Conservation (phyloP, 345 rosid genomes). For the Pistacia integerrima region DNA sequence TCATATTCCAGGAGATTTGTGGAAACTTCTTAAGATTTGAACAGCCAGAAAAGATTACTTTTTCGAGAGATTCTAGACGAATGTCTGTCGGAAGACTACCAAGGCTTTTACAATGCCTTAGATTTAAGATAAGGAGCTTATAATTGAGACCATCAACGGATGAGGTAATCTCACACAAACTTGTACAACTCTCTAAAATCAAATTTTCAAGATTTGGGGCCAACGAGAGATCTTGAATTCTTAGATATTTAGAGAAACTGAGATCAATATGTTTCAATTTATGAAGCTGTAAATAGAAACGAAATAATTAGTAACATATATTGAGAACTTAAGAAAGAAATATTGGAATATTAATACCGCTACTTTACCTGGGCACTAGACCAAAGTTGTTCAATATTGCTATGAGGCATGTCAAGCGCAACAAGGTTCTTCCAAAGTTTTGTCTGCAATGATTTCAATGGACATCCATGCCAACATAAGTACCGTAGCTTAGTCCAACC, state of each 20-base stretch:
- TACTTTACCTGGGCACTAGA: neutral
- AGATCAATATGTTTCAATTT: neutral
- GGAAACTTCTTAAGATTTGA: slow-evolving; percentile 17
- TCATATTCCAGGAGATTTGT: neutral
- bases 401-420: slow-evolving; percentile 1
- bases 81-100: too few relatives aligned
- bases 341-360: neutral
- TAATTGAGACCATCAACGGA: neutral
- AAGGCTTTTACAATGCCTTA: neutral
- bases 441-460: slow-evolving; percentile 6
- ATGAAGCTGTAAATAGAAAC: slow-evolving; percentile 21
- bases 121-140: neutral
- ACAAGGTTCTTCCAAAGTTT: slow-evolving; percentile 6
- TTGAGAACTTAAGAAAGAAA: neutral
- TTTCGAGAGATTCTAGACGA: too few relatives aligned
- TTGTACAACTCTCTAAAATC: neutral
- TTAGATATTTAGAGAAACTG: neutral
- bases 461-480: slow-evolving; percentile 13
- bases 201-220: neutral
- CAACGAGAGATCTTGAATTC: neutral
- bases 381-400: slow-evolving; percentile 14
- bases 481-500: neutral
- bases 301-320: neutral
- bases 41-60: too few relatives aligned
- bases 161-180: slow-evolving; percentile 22